phyloP scores from a whole-genome alignment of 2,329 filamentous ascomycete species.

The Ascochyta lentis region DNA sequence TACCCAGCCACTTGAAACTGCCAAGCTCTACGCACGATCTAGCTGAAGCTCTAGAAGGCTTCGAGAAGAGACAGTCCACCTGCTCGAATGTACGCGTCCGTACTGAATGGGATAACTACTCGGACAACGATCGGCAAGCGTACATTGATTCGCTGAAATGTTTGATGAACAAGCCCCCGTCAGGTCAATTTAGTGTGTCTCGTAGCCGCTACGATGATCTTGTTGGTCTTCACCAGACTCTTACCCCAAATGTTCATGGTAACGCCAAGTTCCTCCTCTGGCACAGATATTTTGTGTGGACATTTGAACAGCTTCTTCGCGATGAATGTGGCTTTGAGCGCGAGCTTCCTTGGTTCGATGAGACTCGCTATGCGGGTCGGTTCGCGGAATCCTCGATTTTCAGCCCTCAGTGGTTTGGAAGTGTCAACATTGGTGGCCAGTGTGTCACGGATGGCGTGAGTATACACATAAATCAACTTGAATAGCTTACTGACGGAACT shows the following conservation, averaged over 20 bases:
- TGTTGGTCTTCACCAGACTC: constrained; percentile 40
- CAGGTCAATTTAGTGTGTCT: constrained; percentile 32
- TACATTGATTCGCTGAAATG: constrained; percentile 40
- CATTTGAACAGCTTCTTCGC: constrained; percentile 52
- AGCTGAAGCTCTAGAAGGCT: not conserved
- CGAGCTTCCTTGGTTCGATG: constrained; percentile 49
- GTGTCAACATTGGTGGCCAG: constrained; percentile 30
- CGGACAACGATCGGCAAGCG: constrained; percentile 28
- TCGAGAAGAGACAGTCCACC: constrained; percentile 6
- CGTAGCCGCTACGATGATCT: constrained; percentile 43
- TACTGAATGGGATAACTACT: constrained; percentile 38
- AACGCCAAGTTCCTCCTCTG: constrained; percentile 51
- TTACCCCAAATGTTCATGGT: constrained; percentile 42
- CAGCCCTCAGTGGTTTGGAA: constrained; percentile 37
- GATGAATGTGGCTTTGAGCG: constrained; percentile 52
- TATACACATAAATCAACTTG: not conserved
- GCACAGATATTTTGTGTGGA: constrained; percentile 53
- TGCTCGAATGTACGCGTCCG: constrained; percentile 39
- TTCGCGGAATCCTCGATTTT: constrained; percentile 41
- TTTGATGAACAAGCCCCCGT: constrained; percentile 29
- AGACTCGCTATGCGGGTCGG: constrained; percentile 42
- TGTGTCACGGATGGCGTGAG: constrained; percentile 46
- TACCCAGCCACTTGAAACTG: not conserved
- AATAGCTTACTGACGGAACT: not conserved
- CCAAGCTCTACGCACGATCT: not conserved